These are phyloP conservation scores for Ploettnerulaceae sp. DNA, from an alignment of 2,329 filamentous ascomycete species.

Conservation along the genomic window DNA sequence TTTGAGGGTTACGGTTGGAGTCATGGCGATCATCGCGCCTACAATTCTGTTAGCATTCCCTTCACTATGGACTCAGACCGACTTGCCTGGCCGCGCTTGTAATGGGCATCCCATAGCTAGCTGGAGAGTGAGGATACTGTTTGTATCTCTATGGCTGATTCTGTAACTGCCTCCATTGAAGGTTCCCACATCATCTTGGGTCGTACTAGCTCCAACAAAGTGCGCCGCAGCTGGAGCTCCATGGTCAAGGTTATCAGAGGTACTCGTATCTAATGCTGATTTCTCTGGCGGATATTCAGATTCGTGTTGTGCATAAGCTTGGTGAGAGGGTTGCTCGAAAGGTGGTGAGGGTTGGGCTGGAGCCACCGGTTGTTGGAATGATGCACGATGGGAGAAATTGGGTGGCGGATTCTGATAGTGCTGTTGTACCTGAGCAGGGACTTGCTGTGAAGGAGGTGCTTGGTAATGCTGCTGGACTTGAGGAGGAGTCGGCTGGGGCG, in stretches of 20 bases:
- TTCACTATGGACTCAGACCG: too few species aligned
- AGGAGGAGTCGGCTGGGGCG: constrained; percentile 17
- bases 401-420: constrained; percentile 24
- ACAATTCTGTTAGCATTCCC: neutral
- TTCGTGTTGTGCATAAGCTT: constrained; percentile 19
- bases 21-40: constrained; percentile 95
- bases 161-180: constrained; percentile 96
- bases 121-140: constrained; percentile 84
- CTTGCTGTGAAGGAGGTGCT: constrained; percentile 13
- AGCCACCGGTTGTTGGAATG: constrained; percentile 29
- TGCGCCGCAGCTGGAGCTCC: constrained; percentile 41
- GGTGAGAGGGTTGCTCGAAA: constrained; percentile 24
- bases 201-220: constrained; percentile 59
- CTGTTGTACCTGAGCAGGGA: constrained; percentile 25
- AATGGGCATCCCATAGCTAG: constrained; percentile 85
- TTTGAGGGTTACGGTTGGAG: constrained; percentile 76
- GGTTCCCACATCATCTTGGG: constrained; percentile 82
- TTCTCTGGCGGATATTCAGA: constrained; percentile 29
- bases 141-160: constrained; percentile 86
- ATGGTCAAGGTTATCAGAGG: constrained; percentile 34
- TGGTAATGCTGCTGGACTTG: constrained; percentile 12
- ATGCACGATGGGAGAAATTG: constrained; percentile 34
- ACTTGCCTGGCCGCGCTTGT: constrained; percentile 65
- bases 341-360: constrained; percentile 10
- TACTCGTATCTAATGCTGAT: constrained; percentile 30